These are phyloP conservation scores for Penicillium nordicum DNA, from an alignment of 2,329 filamentous ascomycete species.

Conservation along the genomic window DNA sequence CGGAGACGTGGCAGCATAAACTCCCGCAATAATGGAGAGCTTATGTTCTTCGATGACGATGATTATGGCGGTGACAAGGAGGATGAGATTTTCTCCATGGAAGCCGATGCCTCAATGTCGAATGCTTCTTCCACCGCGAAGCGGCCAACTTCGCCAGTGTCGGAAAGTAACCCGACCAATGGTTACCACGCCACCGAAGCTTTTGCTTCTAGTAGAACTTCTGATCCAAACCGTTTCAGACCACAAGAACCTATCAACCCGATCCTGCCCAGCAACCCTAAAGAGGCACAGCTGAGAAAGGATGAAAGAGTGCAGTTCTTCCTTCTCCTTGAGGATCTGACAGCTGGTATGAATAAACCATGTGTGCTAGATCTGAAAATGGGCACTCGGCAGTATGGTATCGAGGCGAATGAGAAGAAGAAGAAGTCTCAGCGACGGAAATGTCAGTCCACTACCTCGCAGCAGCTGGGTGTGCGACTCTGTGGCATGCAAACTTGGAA, in stretches of 20 bases:
- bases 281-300: constrained; percentile 61
- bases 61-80: constrained; percentile 78
- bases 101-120: constrained; percentile 45
- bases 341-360: constrained; percentile 90
- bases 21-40: constrained; percentile 64
- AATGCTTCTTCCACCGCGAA: constrained; percentile 1
- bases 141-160: constrained; percentile 14
- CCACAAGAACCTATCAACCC: constrained; percentile 21
- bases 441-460: constrained; percentile 86
- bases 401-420: constrained; percentile 89
- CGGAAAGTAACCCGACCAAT: constrained; percentile 4
- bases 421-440: constrained; percentile 89
- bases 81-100: constrained; percentile 68
- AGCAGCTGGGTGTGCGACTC: constrained; percentile 84
- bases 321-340: constrained; percentile 87
- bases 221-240: constrained; percentile 4
- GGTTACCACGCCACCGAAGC: background rate
- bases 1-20: constrained; percentile 71
- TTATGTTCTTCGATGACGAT: constrained; percentile 89
- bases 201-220: background rate
- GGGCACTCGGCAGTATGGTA: constrained; percentile 94
- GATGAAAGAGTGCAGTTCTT: constrained; percentile 80
- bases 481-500: constrained; percentile 98
- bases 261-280: constrained; percentile 64
- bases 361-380: constrained; percentile 98